These are phyloP conservation scores for Logfia minima DNA, from an alignment of 129 eudicot genomes.

Conservation along the genomic window DNA sequence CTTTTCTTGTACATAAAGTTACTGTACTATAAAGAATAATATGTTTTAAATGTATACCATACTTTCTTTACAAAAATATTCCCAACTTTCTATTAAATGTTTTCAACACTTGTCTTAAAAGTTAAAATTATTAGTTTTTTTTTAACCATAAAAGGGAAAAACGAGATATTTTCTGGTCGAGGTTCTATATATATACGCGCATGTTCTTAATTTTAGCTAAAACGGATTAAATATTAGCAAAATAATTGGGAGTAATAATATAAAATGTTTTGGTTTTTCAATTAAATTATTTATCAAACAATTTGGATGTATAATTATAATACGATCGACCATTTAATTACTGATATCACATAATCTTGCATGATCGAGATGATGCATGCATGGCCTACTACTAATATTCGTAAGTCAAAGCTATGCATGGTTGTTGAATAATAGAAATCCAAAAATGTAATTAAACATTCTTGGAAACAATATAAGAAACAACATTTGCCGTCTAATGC, in stretches of 20 bases:
- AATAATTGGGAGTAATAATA: no score
- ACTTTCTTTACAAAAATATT: conserved; percentile 25
- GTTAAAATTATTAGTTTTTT: neutral
- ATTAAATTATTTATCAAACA: no score
- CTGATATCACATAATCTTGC: no score
- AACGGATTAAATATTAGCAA: no score
- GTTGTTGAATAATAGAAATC: neutral
- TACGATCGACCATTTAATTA: no score
- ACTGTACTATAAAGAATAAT: conserved; percentile 22
- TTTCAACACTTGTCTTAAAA: conserved; percentile 1
- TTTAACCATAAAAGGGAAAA: conserved; percentile 9
- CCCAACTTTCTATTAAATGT: neutral
- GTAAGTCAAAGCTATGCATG: neutral
- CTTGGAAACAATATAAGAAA: conserved; percentile 33
- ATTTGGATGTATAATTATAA: no score
- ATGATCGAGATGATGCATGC: no score
- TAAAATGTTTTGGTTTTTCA: no score
- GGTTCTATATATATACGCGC: no score
- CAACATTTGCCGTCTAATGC: conserved; percentile 26
- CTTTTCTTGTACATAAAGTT: conserved; percentile 12
- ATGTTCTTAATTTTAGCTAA: no score
- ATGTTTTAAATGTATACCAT: conserved; percentile 6
- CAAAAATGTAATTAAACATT: conserved; percentile 4
- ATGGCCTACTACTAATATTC: neutral
- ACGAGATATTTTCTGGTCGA: neutral